Base-by-base conservation (phyloP, 257 asterid species). In the Linderniella brevidens region DNA sequence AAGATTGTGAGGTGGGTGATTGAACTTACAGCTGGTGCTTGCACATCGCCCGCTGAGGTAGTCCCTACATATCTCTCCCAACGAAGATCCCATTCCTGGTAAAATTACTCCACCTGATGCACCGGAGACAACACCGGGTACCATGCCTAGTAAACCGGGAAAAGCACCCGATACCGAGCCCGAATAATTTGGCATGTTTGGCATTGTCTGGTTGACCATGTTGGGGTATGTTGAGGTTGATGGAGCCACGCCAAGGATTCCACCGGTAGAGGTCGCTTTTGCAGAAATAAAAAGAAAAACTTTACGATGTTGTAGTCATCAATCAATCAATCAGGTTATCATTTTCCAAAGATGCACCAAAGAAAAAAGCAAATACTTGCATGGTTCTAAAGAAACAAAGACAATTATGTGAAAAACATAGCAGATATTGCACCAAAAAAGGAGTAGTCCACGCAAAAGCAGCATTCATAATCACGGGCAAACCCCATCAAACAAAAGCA, bases 131-230 rank as follows among this genome's bases (percentile, higher is more conserved):
- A 81, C 70, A 20, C 96, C 96, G 37, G 96, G 96, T 59, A 90
- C 74, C 94, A 81, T 81, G 54, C 99, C 96, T 55, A 90, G 92
- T 73, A 90, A 64, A 18, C 99, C 96, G 17, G 98, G 92, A 56
- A 85, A 83, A 35, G 94, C 81, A 60, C 96, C 92, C 16, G 96
- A 81, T 35, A 79, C 81, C 58, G 96, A 90, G 54, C 92, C 96
- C 12, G 87, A 72, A 62, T 90, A 81, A 61, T 90, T 90, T 50
- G 99, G 99, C 96, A 85, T 90, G 68, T 90, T 90, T 35, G 99
- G 99, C 99, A 90, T 90, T 9, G 86, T 90, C 64, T 85, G 98
- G 66, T 90, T 90, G 42, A 90, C 74, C 69, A 79, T 64, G 68
- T 76, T 90, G 3, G 93, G 85, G 64, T 57, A 84, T 20, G 32